These are phyloP conservation scores for Starmerella gropengiesseri DNA, from an alignment of 805 yeast genomes.

Conservation along the genomic window DNA sequence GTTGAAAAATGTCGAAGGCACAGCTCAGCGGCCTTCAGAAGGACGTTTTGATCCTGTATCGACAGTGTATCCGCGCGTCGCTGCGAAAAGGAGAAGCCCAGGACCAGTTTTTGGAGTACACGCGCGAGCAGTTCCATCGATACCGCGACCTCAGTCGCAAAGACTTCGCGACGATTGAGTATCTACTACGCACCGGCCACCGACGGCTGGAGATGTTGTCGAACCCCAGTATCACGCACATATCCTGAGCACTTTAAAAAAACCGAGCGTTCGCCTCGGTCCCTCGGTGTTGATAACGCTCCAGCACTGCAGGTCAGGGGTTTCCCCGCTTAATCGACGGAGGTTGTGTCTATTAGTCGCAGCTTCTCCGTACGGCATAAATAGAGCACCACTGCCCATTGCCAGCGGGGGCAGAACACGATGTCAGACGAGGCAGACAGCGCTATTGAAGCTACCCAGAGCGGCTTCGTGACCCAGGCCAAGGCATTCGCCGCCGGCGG, in stretches of 20 bases:
- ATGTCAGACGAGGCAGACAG: conserved; percentile 23
- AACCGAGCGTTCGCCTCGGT: conserved; percentile 6
- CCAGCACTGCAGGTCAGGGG: conserved; percentile 29
- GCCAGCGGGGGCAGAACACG: background rate
- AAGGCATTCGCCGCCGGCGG: conserved; percentile 90
- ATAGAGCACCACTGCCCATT: background rate
- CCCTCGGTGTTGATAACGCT: conserved; percentile 4
- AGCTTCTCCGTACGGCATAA: background rate
- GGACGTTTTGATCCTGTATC: conserved; percentile 39
- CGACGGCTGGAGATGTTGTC: conserved; percentile 62
- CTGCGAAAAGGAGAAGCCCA: conserved; percentile 43
- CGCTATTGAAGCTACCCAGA: conserved; percentile 17
- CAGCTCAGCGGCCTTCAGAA: conserved; percentile 32
- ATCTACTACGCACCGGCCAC: conserved; percentile 65
- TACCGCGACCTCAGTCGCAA: conserved; percentile 50
- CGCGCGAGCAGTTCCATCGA: conserved; percentile 54
- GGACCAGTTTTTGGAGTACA: conserved; percentile 36
- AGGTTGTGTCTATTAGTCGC: conserved; percentile 5
- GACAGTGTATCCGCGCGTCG: conserved; percentile 38
- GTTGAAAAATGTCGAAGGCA: conserved; percentile 7
- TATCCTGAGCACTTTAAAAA: no score
- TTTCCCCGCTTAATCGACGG: conserved; percentile 9
- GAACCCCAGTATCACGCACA: conserved; percentile 60
- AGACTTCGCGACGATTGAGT: conserved; percentile 78
- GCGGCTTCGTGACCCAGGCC: conserved; percentile 51